Conservation (phyloP, 2,329 filamentous ascomycete species). For the Aspergillus alliaceus region DNA sequence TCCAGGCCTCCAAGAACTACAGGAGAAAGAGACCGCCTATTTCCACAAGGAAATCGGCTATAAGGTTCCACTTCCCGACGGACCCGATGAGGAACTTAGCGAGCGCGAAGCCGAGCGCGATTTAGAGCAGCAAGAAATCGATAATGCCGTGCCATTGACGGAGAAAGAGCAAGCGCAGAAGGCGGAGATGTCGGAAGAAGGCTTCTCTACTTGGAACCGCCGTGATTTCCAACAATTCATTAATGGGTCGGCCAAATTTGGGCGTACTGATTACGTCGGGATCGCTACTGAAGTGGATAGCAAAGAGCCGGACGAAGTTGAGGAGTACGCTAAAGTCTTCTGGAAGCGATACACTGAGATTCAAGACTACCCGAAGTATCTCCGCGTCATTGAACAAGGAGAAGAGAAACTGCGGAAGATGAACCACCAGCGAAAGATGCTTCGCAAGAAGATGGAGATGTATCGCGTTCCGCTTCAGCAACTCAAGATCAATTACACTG, state of each 20-base stretch:
- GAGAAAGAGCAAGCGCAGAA: slow-evolving; percentile 91
- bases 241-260: slow-evolving; percentile 91
- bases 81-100: slow-evolving; percentile 80
- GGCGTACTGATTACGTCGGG: slow-evolving; percentile 77
- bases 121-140: slow-evolving; percentile 86
- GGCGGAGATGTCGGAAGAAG: slow-evolving; percentile 73
- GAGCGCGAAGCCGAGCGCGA: slow-evolving; percentile 86
- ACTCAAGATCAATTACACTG: slow-evolving; percentile 97
- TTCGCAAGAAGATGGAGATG: slow-evolving; percentile 92
- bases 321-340: slow-evolving; percentile 89
- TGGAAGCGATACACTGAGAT: slow-evolving; percentile 95
- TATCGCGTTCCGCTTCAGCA: slow-evolving; percentile 98
- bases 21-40: slow-evolving; percentile 93
- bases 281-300: slow-evolving; percentile 90
- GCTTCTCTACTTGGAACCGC: slow-evolving; percentile 93
- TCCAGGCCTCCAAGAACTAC: slow-evolving; percentile 75
- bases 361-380: slow-evolving; percentile 81
- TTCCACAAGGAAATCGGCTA: slow-evolving; percentile 96
- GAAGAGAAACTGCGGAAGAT: slow-evolving; percentile 87
- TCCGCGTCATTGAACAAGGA: slow-evolving; percentile 86
- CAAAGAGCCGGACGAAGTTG: slow-evolving; percentile 82
- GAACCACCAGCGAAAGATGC: slow-evolving; percentile 87
- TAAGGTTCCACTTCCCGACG: slow-evolving; percentile 86
- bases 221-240: slow-evolving; percentile 98
- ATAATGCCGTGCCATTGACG: slow-evolving; percentile 82